These are phyloP conservation scores for Barnettozyma siamensis DNA, from an alignment of 805 yeast species.

Conservation along the genomic window DNA sequence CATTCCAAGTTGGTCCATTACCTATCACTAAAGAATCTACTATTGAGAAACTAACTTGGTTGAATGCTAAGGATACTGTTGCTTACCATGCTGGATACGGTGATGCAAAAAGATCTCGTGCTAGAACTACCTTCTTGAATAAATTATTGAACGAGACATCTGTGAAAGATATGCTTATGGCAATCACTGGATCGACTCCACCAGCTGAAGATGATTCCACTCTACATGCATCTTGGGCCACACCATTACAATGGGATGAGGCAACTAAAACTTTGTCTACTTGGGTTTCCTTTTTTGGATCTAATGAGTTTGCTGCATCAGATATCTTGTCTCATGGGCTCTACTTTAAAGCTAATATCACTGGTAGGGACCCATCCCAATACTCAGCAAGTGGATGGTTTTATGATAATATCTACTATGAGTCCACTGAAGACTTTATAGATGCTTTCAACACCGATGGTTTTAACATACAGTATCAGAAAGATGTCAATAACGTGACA, in stretches of 20 bases:
- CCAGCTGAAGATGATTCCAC: conserved; percentile 20
- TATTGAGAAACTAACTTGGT: conserved; percentile 14
- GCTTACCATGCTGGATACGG: conserved; percentile 17
- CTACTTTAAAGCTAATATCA: conserved; percentile 17
- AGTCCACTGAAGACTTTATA: conserved; percentile 21
- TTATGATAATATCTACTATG: conserved; percentile 21
- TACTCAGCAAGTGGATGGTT: conserved; percentile 17
- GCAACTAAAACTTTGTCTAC: conserved; percentile 12
- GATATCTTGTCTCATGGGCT: conserved; percentile 22
- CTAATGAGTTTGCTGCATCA: conserved; percentile 17
- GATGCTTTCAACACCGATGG: conserved; percentile 19
- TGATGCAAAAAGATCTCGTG: conserved; percentile 14
- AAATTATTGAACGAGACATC: conserved; percentile 9
- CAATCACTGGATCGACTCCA: conserved; percentile 14
- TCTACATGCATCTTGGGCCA: conserved; percentile 21
- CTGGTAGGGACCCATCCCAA: conserved; percentile 18
- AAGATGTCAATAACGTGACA: conserved; percentile 5
- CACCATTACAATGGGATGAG: conserved; percentile 16
- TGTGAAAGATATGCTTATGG: conserved; percentile 12
- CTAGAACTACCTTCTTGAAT: conserved; percentile 8
- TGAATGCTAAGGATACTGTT: conserved; percentile 18
- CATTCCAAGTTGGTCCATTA: conserved; percentile 22
- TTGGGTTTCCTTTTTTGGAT: conserved; percentile 18
- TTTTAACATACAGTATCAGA: conserved; percentile 1
- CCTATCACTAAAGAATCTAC: conserved; percentile 10